Evolutionary conservation across 75 land plant species (phyloP).

Genomic region (Cupressus sempervirens): DNA sequence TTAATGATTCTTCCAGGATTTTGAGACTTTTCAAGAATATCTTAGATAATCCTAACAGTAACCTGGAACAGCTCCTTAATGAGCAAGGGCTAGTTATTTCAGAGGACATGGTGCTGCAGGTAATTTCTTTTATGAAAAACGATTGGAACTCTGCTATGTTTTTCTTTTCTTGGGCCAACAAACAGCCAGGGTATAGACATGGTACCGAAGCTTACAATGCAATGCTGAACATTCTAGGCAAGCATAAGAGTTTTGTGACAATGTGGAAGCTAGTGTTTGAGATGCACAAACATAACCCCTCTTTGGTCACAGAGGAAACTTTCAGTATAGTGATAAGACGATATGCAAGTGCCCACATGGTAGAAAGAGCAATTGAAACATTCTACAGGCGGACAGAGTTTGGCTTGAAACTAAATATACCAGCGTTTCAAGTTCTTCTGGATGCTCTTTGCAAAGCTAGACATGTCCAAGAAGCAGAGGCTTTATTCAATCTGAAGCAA

Average conservation of each 20-base stretch:
- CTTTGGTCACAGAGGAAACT: constrained; percentile 30
- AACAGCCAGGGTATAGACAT: constrained; percentile 16
- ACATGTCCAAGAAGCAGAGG: constrained; percentile 60
- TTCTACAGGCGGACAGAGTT: constrained; percentile 44
- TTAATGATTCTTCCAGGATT: neutral
- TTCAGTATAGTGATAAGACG: constrained; percentile 38
- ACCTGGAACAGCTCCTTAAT: constrained; percentile 23
- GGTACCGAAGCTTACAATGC: constrained; percentile 38
- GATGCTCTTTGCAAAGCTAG: constrained; percentile 51
- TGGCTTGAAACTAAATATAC: constrained; percentile 31
- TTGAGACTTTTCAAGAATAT: neutral
- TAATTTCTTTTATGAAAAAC: constrained; percentile 28
- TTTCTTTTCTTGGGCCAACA: constrained; percentile 44
- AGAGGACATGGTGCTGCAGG: constrained; percentile 33
- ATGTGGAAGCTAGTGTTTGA: constrained; percentile 38
- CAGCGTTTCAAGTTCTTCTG: constrained; percentile 50
- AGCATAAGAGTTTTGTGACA: constrained; percentile 25
- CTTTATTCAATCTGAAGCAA: constrained; percentile 30
- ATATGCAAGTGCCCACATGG: constrained; percentile 43
- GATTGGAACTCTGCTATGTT: constrained; percentile 42
- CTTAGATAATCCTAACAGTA: neutral
- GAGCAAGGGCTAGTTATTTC: constrained; percentile 8
- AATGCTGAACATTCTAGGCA: constrained; percentile 47
- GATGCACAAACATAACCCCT: constrained; percentile 24
- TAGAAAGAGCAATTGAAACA: constrained; percentile 36